Evolutionary conservation across 805 yeast species (phyloP).

Genomic region (Alloascoidea africana): DNA sequence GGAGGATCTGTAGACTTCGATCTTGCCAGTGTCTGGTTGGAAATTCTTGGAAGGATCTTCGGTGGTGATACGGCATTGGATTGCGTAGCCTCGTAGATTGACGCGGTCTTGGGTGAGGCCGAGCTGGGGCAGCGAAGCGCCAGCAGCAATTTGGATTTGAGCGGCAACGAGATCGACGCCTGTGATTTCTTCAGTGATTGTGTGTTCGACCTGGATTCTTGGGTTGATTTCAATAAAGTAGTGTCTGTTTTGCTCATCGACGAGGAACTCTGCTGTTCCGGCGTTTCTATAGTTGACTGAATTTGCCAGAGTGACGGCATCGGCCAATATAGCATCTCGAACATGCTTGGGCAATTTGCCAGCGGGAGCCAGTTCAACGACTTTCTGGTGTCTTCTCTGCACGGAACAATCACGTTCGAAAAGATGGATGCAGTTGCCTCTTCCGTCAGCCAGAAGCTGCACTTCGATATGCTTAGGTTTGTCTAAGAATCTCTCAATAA

Average conservation of each 20-base stretch:
- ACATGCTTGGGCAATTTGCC: conserved; percentile 70
- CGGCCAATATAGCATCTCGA: conserved; percentile 84
- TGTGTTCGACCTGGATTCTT: conserved; percentile 95
- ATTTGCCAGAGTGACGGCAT: conserved; percentile 86
- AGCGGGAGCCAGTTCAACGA: conserved; percentile 97
- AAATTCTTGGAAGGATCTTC: conserved; percentile 94
- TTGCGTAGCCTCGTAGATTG: conserved; percentile 94
- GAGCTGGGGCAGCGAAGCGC: conserved; percentile 83
- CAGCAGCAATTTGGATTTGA: conserved; percentile 97
- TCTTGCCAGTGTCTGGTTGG: conserved; percentile 97
- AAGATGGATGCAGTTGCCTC: conserved; percentile 89
- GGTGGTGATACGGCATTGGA: conserved; percentile 97
- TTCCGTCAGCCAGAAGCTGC: conserved; percentile 83
- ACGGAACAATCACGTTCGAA: conserved; percentile 99
- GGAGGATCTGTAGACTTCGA: conserved; percentile 94
- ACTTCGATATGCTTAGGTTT: conserved; percentile 97
- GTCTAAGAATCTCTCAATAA: conserved; percentile 89
- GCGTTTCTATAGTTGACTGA: conserved; percentile 89
- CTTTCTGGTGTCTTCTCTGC: conserved; percentile 98
- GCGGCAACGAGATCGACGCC: conserved; percentile 98
- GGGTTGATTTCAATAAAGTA: conserved; percentile 98
- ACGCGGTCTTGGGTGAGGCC: conserved; percentile 91
- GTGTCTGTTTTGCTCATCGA: conserved; percentile 86
- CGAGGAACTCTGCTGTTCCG: conserved; percentile 96
- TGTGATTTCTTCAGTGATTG: conserved; percentile 96